Conservation (phyloP, 441 rosid genomes). For the Sinapis alba region DNA sequence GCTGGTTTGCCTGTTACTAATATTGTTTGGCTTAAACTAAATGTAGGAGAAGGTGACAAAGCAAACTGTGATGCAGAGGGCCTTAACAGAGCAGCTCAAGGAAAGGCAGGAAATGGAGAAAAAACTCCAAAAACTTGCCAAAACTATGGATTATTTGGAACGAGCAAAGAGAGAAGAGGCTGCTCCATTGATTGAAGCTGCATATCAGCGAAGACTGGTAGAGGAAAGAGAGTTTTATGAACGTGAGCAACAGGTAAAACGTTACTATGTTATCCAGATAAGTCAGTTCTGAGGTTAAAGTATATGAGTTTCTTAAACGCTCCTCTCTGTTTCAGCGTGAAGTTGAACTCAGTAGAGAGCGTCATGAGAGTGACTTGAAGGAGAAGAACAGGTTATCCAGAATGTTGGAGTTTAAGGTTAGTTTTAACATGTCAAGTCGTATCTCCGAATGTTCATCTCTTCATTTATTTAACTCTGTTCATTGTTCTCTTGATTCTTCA, state of each 20-base stretch:
- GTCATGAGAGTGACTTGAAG: slow-evolving; percentile 90
- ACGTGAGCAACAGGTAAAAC: slow-evolving; percentile 80
- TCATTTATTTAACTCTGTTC: not conserved
- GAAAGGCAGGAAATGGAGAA: slow-evolving; percentile 98
- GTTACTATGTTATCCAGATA: not conserved
- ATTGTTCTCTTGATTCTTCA: too few species aligned
- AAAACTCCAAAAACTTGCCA: slow-evolving; percentile 83
- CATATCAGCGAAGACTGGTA: slow-evolving; percentile 76
- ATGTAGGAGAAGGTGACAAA: slow-evolving; percentile 91
- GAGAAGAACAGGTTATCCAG: slow-evolving; percentile 81
- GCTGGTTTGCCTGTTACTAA: not conserved
- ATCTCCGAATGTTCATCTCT: not conserved
- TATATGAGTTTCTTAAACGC: slow-evolving; percentile 3
- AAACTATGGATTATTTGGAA: slow-evolving; percentile 96
- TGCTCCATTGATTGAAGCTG: slow-evolving; percentile 92
- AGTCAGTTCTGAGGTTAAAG: not conserved
- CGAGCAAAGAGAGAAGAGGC: slow-evolving; percentile 98
- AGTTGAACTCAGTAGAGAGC: slow-evolving; percentile 85
- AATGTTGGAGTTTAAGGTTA: slow-evolving; percentile 81
- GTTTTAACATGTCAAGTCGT: slow-evolving; percentile 18
- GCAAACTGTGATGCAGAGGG: slow-evolving; percentile 74
- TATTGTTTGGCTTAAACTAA: slow-evolving; percentile 8
- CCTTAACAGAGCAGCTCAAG: slow-evolving; percentile 81
- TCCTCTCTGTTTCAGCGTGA: slow-evolving; percentile 61
- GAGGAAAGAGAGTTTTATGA: slow-evolving; percentile 89